A percentile compares a stretch with the other conserved stretches of the same genome.
Evolutionary conservation across 2,329 filamentous ascomycete genomes (phyloP).

Genomic region (Trichoderma sp.): DNA sequence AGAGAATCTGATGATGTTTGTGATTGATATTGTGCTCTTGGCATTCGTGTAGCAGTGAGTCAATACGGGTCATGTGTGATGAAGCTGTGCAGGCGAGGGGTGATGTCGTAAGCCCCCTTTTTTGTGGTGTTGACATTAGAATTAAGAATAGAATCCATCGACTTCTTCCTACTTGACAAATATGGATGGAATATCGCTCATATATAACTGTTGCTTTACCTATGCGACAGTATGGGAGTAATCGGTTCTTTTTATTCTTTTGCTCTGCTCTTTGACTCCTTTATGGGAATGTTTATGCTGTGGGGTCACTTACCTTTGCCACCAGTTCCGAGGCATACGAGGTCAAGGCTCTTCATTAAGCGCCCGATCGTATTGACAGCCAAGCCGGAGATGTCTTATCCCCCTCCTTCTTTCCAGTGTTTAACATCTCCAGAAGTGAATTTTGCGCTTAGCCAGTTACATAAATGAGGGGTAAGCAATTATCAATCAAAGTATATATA

Average conservation of each 20-base stretch:
- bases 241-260: neutral
- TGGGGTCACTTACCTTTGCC: neutral
- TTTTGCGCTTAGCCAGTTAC: neutral
- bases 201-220: neutral
- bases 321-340: neutral
- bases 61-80: neutral
- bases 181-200: neutral
- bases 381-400: neutral
- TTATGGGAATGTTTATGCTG: neutral
- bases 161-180: neutral
- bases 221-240: neutral
- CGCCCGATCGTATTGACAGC: neutral
- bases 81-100: neutral
- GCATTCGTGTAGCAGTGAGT: neutral
- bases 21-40: neutral
- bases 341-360: neutral
- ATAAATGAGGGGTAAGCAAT: neutral
- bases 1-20: neutral
- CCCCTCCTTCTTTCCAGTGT: neutral
- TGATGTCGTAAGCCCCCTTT: neutral
- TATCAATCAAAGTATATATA: neutral
- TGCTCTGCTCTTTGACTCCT: neutral
- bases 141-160: fast-evolving
- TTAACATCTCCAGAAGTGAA: neutral
- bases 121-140: neutral